These are phyloP conservation scores for Symbiodinium natans DNA, from an alignment of 73 alveolate species.

Conservation along the genomic window DNA sequence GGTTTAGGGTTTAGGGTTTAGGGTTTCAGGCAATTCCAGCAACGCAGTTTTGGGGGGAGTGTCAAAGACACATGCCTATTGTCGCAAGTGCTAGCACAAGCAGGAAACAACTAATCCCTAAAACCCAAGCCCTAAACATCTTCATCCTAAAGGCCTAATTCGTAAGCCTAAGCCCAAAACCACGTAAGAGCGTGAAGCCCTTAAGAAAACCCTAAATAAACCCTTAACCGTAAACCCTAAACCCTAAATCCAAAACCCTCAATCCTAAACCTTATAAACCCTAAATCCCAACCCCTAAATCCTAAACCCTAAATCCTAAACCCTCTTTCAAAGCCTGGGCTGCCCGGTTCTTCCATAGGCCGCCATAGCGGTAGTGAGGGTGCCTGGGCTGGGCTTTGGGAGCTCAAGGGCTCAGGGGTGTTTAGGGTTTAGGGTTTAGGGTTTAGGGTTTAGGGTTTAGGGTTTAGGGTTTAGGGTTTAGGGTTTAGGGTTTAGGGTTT, in stretches of 20 bases:
- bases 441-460: background rate
- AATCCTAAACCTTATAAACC: background rate
- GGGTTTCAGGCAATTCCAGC: too few species aligned
- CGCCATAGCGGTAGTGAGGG: constrained; percentile 44
- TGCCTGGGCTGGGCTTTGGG: background rate
- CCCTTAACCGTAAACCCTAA: background rate
- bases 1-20: too few species aligned
- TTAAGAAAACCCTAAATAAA: background rate
- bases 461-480: background rate
- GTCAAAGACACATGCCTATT: too few species aligned
- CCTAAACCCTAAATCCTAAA: background rate
- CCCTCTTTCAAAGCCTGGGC: constrained; percentile 18
- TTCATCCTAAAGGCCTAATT: too few species aligned
- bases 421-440: background rate
- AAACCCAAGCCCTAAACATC: too few species aligned
- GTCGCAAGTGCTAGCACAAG: too few species aligned
- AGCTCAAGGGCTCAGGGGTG: background rate
- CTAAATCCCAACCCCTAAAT: background rate
- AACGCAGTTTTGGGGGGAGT: too few species aligned
- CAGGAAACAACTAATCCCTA: too few species aligned
- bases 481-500: too few species aligned
- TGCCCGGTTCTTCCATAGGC: constrained; percentile 45
- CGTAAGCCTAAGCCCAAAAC: too few species aligned
- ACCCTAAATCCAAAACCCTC: background rate
- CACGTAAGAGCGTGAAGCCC: background rate